Evolutionary conservation across 2,329 filamentous ascomycete genomes (phyloP).

Genomic region (Aspergillus amoenus): DNA sequence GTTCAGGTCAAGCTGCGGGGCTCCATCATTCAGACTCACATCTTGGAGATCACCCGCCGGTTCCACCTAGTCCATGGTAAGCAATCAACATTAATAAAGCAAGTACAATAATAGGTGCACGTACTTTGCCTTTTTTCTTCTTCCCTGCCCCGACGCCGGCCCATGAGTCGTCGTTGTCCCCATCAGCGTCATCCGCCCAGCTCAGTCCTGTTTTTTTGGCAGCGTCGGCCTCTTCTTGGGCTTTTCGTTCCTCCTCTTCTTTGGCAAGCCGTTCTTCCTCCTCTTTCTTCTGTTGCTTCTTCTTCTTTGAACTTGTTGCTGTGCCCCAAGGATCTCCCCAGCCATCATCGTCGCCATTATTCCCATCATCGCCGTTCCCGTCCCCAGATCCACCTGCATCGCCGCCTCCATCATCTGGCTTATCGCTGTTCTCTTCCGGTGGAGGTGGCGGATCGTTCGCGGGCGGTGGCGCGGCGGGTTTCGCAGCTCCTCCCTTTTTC

Average conservation of each 20-base stretch:
- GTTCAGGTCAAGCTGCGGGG: conserved; percentile 58
- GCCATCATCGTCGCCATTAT: conserved; percentile 39
- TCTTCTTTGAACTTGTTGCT: conserved; percentile 32
- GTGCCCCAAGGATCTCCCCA: conserved; percentile 41
- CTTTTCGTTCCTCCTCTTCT: conserved; percentile 27
- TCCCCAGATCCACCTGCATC: conserved; percentile 39
- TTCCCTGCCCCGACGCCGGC: conserved; percentile 52
- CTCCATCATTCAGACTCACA: conserved; percentile 63
- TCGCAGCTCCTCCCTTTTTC: conserved; percentile 24
- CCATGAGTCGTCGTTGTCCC: conserved; percentile 54
- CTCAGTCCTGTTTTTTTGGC: conserved; percentile 35
- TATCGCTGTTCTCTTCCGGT: conserved; percentile 21
- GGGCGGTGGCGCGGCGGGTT: conserved; percentile 12
- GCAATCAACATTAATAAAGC: background rate
- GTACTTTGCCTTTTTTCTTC: conserved; percentile 60
- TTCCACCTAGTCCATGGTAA: conserved; percentile 19
- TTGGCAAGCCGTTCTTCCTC: conserved; percentile 26
- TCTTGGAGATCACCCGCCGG: conserved; percentile 55
- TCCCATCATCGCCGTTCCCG: conserved; percentile 34
- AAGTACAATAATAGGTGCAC: conserved; percentile 3
- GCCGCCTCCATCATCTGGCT: conserved; percentile 24
- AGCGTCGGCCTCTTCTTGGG: conserved; percentile 36
- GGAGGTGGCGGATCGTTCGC: conserved; percentile 11
- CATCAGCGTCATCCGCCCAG: conserved; percentile 47
- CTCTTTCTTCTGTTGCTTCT: conserved; percentile 35